Evolutionary conservation across 225 moss, liverwort and hornwort genomes (phyloP).

Genomic region (Marchantia polymorpha): DNA sequence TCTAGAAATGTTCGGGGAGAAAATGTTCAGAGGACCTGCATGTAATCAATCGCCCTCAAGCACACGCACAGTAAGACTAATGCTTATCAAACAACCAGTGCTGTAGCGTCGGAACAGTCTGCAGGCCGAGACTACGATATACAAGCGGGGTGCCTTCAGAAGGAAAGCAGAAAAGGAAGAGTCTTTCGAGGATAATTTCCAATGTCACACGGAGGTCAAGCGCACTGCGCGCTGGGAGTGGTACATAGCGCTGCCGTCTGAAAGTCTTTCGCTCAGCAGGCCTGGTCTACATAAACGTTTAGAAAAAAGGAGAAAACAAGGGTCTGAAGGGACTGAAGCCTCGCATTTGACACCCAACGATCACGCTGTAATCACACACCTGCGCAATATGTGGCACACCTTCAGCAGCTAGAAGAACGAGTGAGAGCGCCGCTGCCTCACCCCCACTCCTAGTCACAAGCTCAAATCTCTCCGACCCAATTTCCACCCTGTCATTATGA

Average conservation of each 20-base stretch:
- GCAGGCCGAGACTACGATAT: not conserved
- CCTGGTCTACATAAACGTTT: not conserved
- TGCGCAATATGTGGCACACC: not conserved
- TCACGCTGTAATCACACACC: constrained; percentile 19
- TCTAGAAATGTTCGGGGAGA: not conserved
- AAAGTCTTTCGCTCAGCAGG: not conserved
- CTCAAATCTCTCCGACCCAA: constrained; percentile 3
- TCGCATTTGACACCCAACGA: not conserved
- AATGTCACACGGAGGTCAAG: not conserved
- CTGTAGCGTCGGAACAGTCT: not conserved
- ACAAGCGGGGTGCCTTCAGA: not conserved
- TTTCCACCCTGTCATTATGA: constrained; percentile 1
- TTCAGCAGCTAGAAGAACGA: constrained; percentile 16
- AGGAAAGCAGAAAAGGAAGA: not conserved
- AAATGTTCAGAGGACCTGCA: not conserved
- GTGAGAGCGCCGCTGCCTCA: constrained; percentile 13
- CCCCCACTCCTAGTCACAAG: not conserved
- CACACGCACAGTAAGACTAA: not conserved
- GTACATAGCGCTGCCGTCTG: not conserved
- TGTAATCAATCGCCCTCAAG: not conserved
- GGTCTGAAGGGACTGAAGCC: not conserved
- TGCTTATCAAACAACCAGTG: not conserved
- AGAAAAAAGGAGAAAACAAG: not conserved
- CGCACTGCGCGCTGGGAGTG: not conserved
- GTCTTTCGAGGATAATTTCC: not conserved